Percentiles rank a stretch among this genome's conserved stretches.
phyloP scores from a whole-genome alignment of 2,329 filamentous ascomycete species.

The Sporothrix dimorphospora region DNA sequence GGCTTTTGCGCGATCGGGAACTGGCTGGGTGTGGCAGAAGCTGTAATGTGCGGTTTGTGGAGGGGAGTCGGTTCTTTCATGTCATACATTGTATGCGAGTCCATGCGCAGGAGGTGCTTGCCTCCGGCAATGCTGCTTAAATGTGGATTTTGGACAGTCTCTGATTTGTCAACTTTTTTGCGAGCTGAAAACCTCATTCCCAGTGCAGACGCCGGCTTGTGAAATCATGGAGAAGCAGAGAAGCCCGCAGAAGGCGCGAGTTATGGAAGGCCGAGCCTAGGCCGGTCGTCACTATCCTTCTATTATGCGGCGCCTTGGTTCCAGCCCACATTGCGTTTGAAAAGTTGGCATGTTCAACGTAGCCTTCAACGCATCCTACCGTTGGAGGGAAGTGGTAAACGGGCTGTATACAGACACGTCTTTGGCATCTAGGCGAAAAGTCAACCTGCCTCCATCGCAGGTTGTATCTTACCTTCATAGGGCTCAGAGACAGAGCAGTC shows the following conservation, averaged over 20 bases:
- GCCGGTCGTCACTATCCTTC: neutral
- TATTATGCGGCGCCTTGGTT: neutral
- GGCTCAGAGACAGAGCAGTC: too few species aligned
- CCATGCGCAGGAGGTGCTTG: neutral
- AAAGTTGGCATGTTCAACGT: neutral
- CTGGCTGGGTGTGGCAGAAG: neutral
- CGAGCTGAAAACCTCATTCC: neutral
- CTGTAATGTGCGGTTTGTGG: neutral
- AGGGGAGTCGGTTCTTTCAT: neutral
- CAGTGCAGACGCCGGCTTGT: constrained; percentile 1
- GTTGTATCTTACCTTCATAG: too few species aligned
- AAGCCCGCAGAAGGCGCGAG: neutral
- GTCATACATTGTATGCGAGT: neutral
- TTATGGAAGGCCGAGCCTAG: neutral
- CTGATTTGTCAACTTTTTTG: constrained; percentile 16
- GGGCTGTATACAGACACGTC: too few species aligned
- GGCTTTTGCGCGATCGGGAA: neutral
- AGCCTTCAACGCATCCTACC: too few species aligned
- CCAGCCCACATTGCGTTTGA: neutral
- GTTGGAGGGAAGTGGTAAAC: neutral
- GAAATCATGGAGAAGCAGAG: constrained; percentile 15
- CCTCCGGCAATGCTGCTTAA: constrained; percentile 4
- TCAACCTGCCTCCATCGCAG: too few species aligned
- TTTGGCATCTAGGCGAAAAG: neutral
- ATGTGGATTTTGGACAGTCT: neutral